phyloP scores from a whole-genome alignment of 2,329 filamentous ascomycete species.

The Aspergillus ruber region DNA sequence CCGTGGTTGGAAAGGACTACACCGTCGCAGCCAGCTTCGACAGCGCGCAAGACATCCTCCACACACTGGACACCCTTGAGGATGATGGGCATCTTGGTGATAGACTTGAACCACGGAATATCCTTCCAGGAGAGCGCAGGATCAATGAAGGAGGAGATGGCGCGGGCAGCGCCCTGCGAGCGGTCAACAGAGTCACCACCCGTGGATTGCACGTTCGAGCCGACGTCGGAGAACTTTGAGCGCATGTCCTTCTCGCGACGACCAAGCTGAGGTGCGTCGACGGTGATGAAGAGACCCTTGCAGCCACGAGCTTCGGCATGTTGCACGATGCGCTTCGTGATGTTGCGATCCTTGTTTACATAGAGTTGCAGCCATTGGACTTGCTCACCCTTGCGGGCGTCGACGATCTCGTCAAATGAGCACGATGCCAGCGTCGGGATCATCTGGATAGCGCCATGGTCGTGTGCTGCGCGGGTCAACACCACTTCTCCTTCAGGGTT shows the following conservation, averaged over 20 bases:
- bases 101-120: slow-evolving; percentile 82
- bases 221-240: slow-evolving; percentile 77
- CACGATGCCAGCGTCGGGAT: slow-evolving; percentile 95
- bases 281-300: slow-evolving; percentile 95
- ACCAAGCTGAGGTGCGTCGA: slow-evolving; percentile 92
- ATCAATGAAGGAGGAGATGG: slow-evolving; percentile 96
- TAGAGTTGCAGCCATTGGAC: slow-evolving; percentile 96
- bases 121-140: slow-evolving; percentile 89
- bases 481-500: slow-evolving; percentile 90
- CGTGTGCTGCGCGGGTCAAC: slow-evolving; percentile 73
- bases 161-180: slow-evolving; percentile 84
- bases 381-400: slow-evolving; percentile 71
- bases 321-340: slow-evolving; percentile 83
- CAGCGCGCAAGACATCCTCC: slow-evolving; percentile 86
- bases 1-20: slow-evolving; percentile 96
- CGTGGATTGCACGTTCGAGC: slow-evolving; percentile 69
- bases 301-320: slow-evolving; percentile 89
- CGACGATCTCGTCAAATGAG: slow-evolving; percentile 94
- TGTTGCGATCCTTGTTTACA: slow-evolving; percentile 89
- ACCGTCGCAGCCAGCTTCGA: slow-evolving; percentile 73
- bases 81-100: slow-evolving; percentile 91
- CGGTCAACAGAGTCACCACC: slow-evolving; percentile 67
- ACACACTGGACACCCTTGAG: slow-evolving; percentile 95
- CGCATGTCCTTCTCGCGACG: slow-evolving; percentile 98
- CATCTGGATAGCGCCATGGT: slow-evolving; percentile 94